phyloP scores from a whole-genome alignment of 2,329 filamentous ascomycete genomes.

The Cercospora nicotianae region DNA sequence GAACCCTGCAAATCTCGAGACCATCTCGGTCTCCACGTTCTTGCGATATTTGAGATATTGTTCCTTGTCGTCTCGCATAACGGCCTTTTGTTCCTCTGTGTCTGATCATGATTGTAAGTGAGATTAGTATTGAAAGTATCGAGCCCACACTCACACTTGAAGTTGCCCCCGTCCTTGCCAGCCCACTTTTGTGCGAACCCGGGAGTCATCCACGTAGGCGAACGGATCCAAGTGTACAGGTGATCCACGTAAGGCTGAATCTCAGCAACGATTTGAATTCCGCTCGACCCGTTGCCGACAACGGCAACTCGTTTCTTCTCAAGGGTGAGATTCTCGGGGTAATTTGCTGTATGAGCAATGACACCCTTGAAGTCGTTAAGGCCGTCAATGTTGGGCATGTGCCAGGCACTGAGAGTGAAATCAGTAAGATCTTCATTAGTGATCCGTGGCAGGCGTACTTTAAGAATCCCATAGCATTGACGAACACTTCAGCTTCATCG shows the following conservation, averaged over 20 bases:
- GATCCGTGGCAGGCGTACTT: conserved; percentile 35
- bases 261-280: conserved; percentile 44
- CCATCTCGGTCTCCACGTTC: neutral
- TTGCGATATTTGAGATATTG: neutral
- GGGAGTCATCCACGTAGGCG: conserved; percentile 39
- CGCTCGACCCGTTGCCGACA: conserved; percentile 40
- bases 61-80: neutral
- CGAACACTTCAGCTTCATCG: conserved; percentile 35
- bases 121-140: neutral
- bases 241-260: conserved; percentile 45
- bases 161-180: conserved; percentile 47
- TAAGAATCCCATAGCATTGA: conserved; percentile 37
- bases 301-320: conserved; percentile 35
- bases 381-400: neutral
- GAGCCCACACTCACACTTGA: conserved; percentile 46
- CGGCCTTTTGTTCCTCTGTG: neutral
- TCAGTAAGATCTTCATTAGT: neutral
- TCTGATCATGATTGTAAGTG: neutral
- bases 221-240: conserved; percentile 22
- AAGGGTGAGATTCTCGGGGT: conserved; percentile 32
- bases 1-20: neutral
- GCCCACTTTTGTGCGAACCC: conserved; percentile 46
- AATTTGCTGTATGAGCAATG: conserved; percentile 30
- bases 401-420: neutral
- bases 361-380: neutral